Evolutionary conservation across 1,139 yeast genomes (phyloP), one percentile per base, ranked within the genome.

Genomic region (Debaryomyces nepalensis): DNA sequence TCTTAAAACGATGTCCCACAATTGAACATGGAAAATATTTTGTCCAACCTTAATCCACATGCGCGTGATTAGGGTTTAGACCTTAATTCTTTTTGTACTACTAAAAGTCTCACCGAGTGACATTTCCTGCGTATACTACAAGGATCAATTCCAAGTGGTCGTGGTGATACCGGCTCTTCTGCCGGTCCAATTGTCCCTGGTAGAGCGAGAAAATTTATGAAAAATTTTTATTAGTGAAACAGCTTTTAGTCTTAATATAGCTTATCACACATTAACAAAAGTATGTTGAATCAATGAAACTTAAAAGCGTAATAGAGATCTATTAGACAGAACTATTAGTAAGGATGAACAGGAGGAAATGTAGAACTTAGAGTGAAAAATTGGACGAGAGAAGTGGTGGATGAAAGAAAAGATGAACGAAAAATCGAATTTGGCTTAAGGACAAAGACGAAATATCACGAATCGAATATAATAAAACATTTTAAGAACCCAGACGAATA

Each of bases 51-150:
- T 30, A 29, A 10, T 18, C 49, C 55, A 51, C 57, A 57, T 50
- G 52, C 20, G 5, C 3, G 1, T 7, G 4, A 0, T 20, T 49
- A 54, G 58, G 58, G 57, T 53, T 45, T 30, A 31, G 45, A 46
- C 54, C 56, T 49, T 22, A 44, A 30, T 41, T 44, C 43, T 46
- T 41, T 29, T 29, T 29, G 32, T 29, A 24, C 9, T 20, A 10
- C 10, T 18, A 6, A 6, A 31, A 14, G 12, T 18, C 27, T 19
- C 36, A 21, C 26, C 24, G 27, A 12, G 5, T 7, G 36, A 4
- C 5, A 2, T 4, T 34, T 18, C 30, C 37, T 34, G 37, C 14
- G 16, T 24, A 26, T 16, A 11, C 8, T 0, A 9, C 18, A 18
- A 24, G 10, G 5, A 10, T 20, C 21, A 20, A 34, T 12, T 16